Evolutionary conservation across 2,329 filamentous ascomycete genomes (phyloP), one percentile per base, ranked within the genome.

Genomic region (Conoideocrella luteorostrata): DNA sequence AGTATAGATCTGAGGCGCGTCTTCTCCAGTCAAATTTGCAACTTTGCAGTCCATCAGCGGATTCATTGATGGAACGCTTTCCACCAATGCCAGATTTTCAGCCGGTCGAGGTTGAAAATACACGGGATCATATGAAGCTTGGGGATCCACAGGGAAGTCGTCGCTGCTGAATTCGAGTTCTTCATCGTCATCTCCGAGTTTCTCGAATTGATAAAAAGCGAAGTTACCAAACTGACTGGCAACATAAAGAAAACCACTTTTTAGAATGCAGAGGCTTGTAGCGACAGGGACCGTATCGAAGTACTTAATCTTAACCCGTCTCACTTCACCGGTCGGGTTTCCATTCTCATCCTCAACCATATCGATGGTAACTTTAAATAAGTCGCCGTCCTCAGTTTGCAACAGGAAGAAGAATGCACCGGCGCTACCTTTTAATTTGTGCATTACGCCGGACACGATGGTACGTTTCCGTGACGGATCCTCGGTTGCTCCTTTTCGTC

Each of bases 351-450:
- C 87, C 53, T 90, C 84, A 9, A 82, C 76, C 82, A 96, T 91
- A 51, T 96, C 89, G 47, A 98, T 82, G 1, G 85, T 96, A 39
- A 97, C 78, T 63, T 97, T 97, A 75, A 98, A 97, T 6, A 98
- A 72, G 63, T 98, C 94, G n/a, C 93, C 93, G 61, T 98, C 94
- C 46, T 98, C 93, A 1, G 87, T 89, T 62, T 99, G 93, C 1
- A 98, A 70, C 3, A 99, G 77, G 62, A 97, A 95, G 71, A 98
- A 99, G 69, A 98, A 98, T 2, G 90, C 89, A 22, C 89, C 89
- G 5, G 74, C 75, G 47, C 74, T 82, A 47, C 80, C 80, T 56
- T 93, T 91, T 61, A 96, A 83, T 63, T 94, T 95, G 68, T 98
- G 93, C 82, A 97, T 91, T n/a, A 95, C 89, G 39, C 93, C 93